Conservation (phyloP, 345 rosid genomes). For the Moricandia arvensis region DNA sequence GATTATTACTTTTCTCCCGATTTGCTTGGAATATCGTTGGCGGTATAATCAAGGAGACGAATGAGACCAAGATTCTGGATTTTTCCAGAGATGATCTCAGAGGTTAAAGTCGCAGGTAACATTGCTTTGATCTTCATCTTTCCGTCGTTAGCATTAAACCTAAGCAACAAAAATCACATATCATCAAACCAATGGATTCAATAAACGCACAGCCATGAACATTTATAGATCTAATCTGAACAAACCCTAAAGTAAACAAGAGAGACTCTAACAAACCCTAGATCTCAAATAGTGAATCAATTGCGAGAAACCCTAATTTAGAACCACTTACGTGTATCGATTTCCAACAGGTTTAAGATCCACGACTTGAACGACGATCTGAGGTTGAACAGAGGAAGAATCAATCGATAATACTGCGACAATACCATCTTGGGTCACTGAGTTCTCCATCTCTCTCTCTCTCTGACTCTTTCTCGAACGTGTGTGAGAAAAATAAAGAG, state of each 20-base stretch:
- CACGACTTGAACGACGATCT: conserved; percentile 68
- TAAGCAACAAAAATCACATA: conserved; percentile 24
- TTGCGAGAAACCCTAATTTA: too few species aligned
- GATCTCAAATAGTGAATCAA: too few species aligned
- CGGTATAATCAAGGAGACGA: conserved; percentile 63
- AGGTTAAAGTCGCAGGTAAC: conserved; percentile 52
- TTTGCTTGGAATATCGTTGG: conserved; percentile 83
- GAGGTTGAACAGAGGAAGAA: conserved; percentile 48
- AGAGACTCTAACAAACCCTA: too few species aligned
- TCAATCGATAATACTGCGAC: conserved; percentile 51
- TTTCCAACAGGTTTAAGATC: conserved; percentile 80
- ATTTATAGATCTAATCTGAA: too few species aligned
- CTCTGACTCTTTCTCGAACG: not conserved
- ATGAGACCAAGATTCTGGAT: conserved; percentile 79
- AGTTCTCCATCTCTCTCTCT: conserved; percentile 45
- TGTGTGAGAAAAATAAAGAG: not conserved
- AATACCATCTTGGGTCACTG: conserved; percentile 61
- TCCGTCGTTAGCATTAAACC: conserved; percentile 85
- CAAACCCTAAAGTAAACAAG: too few species aligned
- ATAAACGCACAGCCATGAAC: too few species aligned
- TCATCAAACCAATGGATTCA: not conserved
- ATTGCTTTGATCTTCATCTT: conserved; percentile 62
- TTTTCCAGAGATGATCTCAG: conserved; percentile 63
- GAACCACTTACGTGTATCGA: conserved; percentile 63
- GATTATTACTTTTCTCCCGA: conserved; percentile 62